Conservation (phyloP, 345 rosid genomes). For the Ceriops decandra region DNA sequence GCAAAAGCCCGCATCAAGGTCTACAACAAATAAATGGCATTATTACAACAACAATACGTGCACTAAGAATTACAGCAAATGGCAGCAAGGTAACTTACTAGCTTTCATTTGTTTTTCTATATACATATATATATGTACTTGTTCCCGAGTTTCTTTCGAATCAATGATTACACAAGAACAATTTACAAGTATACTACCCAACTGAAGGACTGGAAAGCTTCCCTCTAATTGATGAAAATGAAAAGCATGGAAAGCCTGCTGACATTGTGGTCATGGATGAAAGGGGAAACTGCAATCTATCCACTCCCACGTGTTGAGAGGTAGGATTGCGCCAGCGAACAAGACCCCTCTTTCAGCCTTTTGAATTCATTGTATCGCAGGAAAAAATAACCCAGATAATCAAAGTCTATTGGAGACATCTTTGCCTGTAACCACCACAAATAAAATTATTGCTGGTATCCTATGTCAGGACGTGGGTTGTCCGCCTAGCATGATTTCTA, state of each 20-base stretch:
- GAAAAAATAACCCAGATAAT: slow-evolving; percentile 81
- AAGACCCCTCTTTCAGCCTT: slow-evolving; percentile 53
- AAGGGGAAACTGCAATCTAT: slow-evolving; percentile 4
- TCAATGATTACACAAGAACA: not conserved
- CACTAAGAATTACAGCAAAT: slow-evolving; percentile 4
- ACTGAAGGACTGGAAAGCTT: not conserved
- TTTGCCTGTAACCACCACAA: slow-evolving; percentile 50
- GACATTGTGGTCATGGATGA: too few species aligned
- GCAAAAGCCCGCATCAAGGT: too few species aligned
- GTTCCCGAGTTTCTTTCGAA: not conserved
- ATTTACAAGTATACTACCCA: not conserved
- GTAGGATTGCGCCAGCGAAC: slow-evolving; percentile 55
- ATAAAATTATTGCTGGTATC: not conserved
- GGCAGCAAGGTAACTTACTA: not conserved
- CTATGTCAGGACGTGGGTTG: too few species aligned
- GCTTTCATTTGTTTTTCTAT: not conserved
- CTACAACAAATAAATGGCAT: too few species aligned
- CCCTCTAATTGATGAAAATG: too few species aligned
- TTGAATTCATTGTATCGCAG: slow-evolving; percentile 81
- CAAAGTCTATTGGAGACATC: slow-evolving; percentile 89
- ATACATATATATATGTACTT: not conserved
- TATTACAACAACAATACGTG: too few species aligned
- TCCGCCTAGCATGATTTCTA: too few species aligned
- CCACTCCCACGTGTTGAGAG: slow-evolving; percentile 18
- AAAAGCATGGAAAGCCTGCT: not conserved